Evolutionary conservation across 441 rosid genomes (phyloP).

Genomic region (Corymbia calophylla): DNA sequence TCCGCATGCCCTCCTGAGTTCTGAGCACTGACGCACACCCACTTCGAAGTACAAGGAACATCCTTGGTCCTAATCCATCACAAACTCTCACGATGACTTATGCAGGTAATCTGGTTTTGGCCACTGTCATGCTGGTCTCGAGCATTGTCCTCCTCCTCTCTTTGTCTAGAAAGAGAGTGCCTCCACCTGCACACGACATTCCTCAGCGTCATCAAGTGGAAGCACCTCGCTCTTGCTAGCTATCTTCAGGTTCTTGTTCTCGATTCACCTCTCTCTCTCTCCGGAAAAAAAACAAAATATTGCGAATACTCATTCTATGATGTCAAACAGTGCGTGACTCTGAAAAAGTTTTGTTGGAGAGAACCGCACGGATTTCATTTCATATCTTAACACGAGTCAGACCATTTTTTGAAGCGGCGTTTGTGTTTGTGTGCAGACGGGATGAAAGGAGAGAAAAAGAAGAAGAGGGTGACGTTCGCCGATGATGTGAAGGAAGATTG

Average conservation of each 20-base stretch:
- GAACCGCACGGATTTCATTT: neutral
- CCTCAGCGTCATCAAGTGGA: neutral
- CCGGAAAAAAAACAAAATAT: neutral
- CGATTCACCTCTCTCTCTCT: neutral
- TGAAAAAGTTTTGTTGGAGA: neutral
- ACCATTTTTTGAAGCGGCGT: neutral
- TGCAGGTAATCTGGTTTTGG: neutral
- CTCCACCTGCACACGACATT: neutral
- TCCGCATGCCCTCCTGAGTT: neutral
- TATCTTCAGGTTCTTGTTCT: neutral
- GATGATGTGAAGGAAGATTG: neutral
- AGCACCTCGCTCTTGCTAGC: neutral
- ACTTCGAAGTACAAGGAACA: neutral
- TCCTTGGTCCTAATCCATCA: neutral
- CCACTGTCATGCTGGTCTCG: neutral
- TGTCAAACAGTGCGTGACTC: neutral
- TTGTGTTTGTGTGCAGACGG: neutral
- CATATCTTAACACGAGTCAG: neutral
- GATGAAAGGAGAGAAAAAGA: neutral
- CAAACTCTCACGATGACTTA: neutral
- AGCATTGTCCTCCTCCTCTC: neutral
- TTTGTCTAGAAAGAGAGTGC: neutral
- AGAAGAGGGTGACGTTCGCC: neutral
- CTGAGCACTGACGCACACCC: neutral
- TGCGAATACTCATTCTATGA: neutral